These are phyloP conservation scores for Talaromyces atroroseus DNA, from an alignment of 2,329 filamentous ascomycete species.

Conservation along the genomic window DNA sequence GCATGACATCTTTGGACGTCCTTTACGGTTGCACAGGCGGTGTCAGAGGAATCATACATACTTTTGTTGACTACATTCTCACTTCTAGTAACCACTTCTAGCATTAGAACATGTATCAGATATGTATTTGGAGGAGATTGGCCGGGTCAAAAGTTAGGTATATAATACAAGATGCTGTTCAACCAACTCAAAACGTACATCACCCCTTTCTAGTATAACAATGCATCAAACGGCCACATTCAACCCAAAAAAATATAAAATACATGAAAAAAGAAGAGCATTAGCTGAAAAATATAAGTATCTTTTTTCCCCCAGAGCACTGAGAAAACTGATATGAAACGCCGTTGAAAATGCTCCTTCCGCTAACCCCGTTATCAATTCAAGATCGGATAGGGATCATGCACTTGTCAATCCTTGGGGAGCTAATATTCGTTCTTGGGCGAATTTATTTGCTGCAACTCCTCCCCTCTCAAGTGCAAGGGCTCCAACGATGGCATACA, in stretches of 20 bases:
- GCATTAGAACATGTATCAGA: slow-evolving; percentile 13
- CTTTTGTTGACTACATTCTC: neutral
- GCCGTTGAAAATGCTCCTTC: slow-evolving; percentile 29
- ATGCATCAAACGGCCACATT: slow-evolving; percentile 6
- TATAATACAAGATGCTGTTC: slow-evolving; percentile 13
- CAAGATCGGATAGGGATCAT: slow-evolving; percentile 2
- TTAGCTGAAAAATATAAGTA: slow-evolving; percentile 13
- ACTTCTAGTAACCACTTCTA: neutral
- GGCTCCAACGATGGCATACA: slow-evolving; percentile 85
- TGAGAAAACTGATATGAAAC: slow-evolving; percentile 19
- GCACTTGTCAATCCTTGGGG: slow-evolving; percentile 34
- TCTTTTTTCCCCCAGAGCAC: slow-evolving; percentile 18
- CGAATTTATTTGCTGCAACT: slow-evolving; percentile 66
- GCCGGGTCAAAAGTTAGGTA: neutral
- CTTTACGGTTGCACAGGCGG: slow-evolving; percentile 65
- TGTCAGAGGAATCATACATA: slow-evolving; percentile 79
- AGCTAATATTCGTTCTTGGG: slow-evolving; percentile 68
- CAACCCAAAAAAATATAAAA: slow-evolving; percentile 9
- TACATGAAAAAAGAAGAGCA: slow-evolving; percentile 8
- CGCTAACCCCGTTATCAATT: slow-evolving; percentile 1
- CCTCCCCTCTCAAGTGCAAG: slow-evolving; percentile 83
- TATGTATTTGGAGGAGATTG: slow-evolving; percentile 14
- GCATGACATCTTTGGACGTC: slow-evolving; percentile 40
- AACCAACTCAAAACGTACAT: neutral
- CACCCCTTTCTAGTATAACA: neutral